Evolutionary conservation across 345 rosid species (phyloP), one percentile per base, ranked within the genome.

Genomic region (Dipteronia sinensis): DNA sequence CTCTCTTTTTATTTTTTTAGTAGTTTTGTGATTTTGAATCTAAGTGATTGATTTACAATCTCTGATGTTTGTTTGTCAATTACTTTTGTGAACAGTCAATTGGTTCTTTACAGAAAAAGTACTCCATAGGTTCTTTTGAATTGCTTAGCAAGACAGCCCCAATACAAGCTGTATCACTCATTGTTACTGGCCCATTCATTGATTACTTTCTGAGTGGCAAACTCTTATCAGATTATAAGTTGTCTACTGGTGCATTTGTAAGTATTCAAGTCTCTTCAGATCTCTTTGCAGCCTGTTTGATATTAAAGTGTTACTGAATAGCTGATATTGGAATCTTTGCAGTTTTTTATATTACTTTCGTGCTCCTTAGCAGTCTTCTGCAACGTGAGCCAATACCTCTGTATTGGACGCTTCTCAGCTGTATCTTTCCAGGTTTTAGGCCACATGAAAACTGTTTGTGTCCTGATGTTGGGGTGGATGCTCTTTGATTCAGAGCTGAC

Each of bases 81-180:
- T n/a, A 7, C 46, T 31, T 65, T 2, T 55, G 23, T 70, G 74
- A 53, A 63, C 91, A 93, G 99, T 88, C 95, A 31, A 95, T 93
- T 65, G 98, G 99, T 20, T 95, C 99, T 73, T 82, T 92, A 62
- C 98, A 95, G 85, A 88, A 87, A 89, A 95, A 95, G 55, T 95
- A 95, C 81, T 90, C 96, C 1, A 83, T 95, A 53, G 97, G 98
- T 55, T 95, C 99, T n/a, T 95, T 95, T 76, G 99, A 95, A 70
- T 80, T 95, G 86, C 83, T 95, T 72, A 92, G 98, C 83, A 92
- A 86, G 86, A 95, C 98, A 62, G 99, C 99, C 44, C 99, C 99
- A 65, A 95, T 95, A 78, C 99, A 95, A 90, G 98, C 98, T 20
- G 12, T 89, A 42, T 95, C 96, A 73, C 99, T 95, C 25, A 90